Percentiles rank a stretch among this genome's conserved stretches.
Conservation (phyloP, 768 basidiomycete genomes). For the Coprinopsis cinerea region DNA sequence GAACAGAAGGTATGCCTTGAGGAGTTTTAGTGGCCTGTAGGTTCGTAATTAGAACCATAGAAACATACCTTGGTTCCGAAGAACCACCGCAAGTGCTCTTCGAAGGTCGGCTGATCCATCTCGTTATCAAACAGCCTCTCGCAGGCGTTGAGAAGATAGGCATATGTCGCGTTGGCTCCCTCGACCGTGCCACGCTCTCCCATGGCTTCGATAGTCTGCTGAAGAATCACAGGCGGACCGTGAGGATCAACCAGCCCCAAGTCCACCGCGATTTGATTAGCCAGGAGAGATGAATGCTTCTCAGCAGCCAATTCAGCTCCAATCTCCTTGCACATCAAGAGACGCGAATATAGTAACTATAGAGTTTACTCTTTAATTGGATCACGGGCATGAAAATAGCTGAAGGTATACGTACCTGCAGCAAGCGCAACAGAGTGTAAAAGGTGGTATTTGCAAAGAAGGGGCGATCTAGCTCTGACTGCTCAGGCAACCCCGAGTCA, state of each 20-base stretch:
- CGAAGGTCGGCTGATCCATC: slow-evolving; percentile 86
- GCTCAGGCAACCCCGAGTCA: not conserved
- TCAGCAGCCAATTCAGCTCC: slow-evolving; percentile 64
- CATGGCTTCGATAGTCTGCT: slow-evolving; percentile 58
- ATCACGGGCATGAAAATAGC: slow-evolving; percentile 10
- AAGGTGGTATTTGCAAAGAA: slow-evolving; percentile 93
- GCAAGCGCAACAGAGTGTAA: slow-evolving; percentile 80
- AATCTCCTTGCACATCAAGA: slow-evolving; percentile 79
- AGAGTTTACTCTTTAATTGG: slow-evolving; percentile 1
- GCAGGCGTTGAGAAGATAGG: slow-evolving; percentile 83
- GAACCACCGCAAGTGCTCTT: slow-evolving; percentile 94
- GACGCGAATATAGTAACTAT: slow-evolving; percentile 84
- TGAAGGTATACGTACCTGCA: slow-evolving; percentile 57
- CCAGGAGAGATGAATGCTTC: slow-evolving; percentile 58
- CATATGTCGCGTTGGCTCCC: slow-evolving; percentile 43
- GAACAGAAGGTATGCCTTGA: slow-evolving; percentile 84
- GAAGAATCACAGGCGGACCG: slow-evolving; percentile 63
- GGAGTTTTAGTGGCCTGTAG: slow-evolving; percentile 15
- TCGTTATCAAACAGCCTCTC: slow-evolving; percentile 94
- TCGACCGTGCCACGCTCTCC: slow-evolving; percentile 42
- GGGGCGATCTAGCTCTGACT: slow-evolving; percentile 37
- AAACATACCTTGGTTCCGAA: slow-evolving; percentile 74
- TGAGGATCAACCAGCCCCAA: slow-evolving; percentile 84
- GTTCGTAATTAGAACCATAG: slow-evolving; percentile 6
- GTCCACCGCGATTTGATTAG: slow-evolving; percentile 77